Evolutionary conservation across 2,329 filamentous ascomycete genomes (phyloP), one percentile per base, ranked within the genome.

Genomic region (Fusarium guadeloupense): DNA sequence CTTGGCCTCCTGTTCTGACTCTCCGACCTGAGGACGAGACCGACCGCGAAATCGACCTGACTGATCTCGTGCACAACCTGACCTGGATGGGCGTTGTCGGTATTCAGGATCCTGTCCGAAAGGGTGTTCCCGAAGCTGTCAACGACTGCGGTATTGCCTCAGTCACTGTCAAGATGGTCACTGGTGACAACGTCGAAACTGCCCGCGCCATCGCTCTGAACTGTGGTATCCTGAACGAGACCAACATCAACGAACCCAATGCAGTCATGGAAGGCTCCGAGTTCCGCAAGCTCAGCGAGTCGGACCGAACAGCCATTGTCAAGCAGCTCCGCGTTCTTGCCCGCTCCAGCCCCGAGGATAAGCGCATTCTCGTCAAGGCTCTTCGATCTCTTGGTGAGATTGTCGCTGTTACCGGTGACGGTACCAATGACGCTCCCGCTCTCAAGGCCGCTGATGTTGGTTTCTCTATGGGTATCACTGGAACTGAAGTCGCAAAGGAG

Each of bases 331-430:
- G 88, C 64, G 87, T 91, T 16, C 80, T 91, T 38, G 88, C 88
- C 23, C 82, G 88, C 43, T 89, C 88, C 0, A 89, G 86, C 37
- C 88, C 88, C 0, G 86, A 90, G 60, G 88, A 91, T 64, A 91
- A 91, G 74, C 78, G 85, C 13, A 83, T 84, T 31, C 79, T 91
- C 28, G 88, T 90, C 26, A 85, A 83, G 66, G 80, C 84, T 34
- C 77, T 91, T 2, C 87, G 88, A 67, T 82, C 85, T 42, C 81
- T 89, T 56, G 87, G 87, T 19, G 85, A 88, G 71, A 88, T 84
- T 5, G 87, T 89, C 23, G 86, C 86, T 31, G 86, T 89, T 1
- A 89, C 86, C 33, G 86, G 86, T 59, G 86, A 89, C 62, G 87
- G 86, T 35, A 88, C 86, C 35, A 89, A 89, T 49, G 87, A 89